Percentiles rank a stretch among this genome's conserved stretches.
Evolutionary conservation across 2,329 filamentous ascomycete genomes (phyloP).

Genomic region (Colletotrichum sidae): DNA sequence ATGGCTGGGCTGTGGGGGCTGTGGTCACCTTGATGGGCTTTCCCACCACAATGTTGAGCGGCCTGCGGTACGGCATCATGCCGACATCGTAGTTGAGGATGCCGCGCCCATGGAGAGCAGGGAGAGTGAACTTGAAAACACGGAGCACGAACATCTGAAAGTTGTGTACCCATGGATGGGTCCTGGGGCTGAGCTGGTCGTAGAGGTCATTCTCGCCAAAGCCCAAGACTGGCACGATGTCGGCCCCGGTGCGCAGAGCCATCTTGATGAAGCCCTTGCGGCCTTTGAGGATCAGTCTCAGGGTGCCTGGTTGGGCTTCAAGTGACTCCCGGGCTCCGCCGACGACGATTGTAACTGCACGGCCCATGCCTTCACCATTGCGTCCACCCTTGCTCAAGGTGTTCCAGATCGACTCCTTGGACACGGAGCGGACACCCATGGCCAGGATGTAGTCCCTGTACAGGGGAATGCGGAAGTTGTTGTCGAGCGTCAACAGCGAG

Average conservation of each 20-base stretch:
- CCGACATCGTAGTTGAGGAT: conserved; percentile 99
- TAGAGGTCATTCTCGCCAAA: conserved; percentile 98
- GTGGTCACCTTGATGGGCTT: conserved; percentile 79
- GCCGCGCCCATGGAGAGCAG: conserved; percentile 88
- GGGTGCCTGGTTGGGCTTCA: conserved; percentile 81
- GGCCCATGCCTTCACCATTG: conserved; percentile 86
- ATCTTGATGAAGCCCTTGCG: conserved; percentile 96
- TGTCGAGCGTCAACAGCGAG: conserved; percentile 91
- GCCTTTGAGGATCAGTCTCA: conserved; percentile 83
- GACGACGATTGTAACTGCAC: conserved; percentile 96
- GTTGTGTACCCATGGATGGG: conserved; percentile 83
- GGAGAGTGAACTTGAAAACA: conserved; percentile 90
- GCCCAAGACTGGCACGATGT: conserved; percentile 89
- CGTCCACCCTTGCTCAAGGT: conserved; percentile 82
- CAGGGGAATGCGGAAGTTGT: conserved; percentile 92
- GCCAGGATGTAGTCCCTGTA: conserved; percentile 95
- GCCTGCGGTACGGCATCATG: conserved; percentile 90
- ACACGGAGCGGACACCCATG: conserved; percentile 89
- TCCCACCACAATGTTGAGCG: conserved; percentile 91
- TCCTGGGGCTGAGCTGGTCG: conserved; percentile 83
- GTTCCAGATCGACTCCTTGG: conserved; percentile 91
- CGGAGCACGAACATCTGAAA: conserved; percentile 87
- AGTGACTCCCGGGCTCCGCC: conserved; percentile 94
- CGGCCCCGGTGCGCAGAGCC: conserved; percentile 90
- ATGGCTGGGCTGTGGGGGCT: conserved; percentile 70